Evolutionary conservation across 179 eudicot species (phyloP).

Genomic region (Beta corolliflora): DNA sequence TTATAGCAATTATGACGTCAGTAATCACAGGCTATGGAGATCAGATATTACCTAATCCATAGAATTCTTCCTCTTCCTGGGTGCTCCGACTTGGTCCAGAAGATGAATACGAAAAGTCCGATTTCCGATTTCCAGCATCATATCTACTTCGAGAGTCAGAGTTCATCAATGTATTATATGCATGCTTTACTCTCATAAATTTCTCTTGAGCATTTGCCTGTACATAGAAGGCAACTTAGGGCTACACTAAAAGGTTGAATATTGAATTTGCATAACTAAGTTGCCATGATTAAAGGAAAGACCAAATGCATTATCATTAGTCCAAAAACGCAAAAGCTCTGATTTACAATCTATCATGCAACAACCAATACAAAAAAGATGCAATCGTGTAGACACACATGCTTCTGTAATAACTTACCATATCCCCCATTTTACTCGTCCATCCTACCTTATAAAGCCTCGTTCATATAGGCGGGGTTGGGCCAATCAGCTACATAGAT

Average conservation of each 20-base stretch:
- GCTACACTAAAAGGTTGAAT: background rate
- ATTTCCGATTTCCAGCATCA: constrained; percentile 48
- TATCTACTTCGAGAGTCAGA: constrained; percentile 65
- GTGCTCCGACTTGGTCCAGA: constrained; percentile 50
- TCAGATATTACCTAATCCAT: constrained; percentile 73
- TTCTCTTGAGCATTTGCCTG: constrained; percentile 93
- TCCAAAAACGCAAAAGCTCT: background rate
- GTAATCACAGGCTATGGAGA: background rate
- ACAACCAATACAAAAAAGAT: background rate
- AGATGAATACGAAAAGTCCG: constrained; percentile 60
- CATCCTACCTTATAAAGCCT: constrained; percentile 3
- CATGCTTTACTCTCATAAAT: constrained; percentile 97
- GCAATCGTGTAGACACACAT: background rate
- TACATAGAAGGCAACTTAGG: constrained; percentile 5
- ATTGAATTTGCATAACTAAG: background rate
- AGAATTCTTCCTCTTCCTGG: constrained; percentile 86
- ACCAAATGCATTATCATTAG: background rate
- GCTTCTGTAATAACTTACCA: background rate
- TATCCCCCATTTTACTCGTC: background rate
- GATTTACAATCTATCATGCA: background rate
- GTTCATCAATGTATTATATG: constrained; percentile 79
- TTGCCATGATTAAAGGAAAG: background rate
- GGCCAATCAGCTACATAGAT: background rate
- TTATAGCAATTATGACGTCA: background rate
- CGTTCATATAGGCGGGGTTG: background rate